Evolutionary conservation across 345 rosid genomes (phyloP), one percentile per base, ranked within the genome.

Genomic region (Eucalyptus caleyi): DNA sequence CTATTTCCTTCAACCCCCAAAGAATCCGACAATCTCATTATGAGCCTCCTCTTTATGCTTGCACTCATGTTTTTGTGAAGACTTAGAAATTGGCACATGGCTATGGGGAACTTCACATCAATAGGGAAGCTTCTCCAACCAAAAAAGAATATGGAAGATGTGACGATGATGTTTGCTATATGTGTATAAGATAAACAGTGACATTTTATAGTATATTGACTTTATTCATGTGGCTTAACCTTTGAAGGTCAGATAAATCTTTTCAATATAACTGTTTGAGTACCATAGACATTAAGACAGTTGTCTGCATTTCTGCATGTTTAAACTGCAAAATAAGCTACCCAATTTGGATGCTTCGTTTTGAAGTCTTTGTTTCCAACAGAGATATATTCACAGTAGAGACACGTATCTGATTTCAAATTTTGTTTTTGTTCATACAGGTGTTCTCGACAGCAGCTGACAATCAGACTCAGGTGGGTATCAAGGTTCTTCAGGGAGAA

Each of bases 391-490:
- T 77, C 27, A 21, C 47, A 11, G 83, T 0, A 77, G 15, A 37
- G 83, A 2, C 83, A 11, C 19, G 83, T 21, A 40, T 77, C 24
- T 77, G 83, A 40, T 40, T 77, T 77, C 16, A 6, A 37, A 77
- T 77, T 12, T 69, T 65, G 88, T 27, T 50, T 86, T 37, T 32
- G 88, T 60, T 53, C 27, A 53, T 34, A 50, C 86, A 92, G 93
- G 93, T 90, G 16, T 93, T 93, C 89, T 91, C 92, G 4, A 93
- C 94, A 5, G 93, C 93, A 23, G 89, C 93, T 9, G 94, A 93
- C 72, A 92, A 91, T 47, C 94, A 93, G 91, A 91, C 91, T 1
- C 91, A 89, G 49, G 94, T 91, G 5, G 93, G 92, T 18, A 90
- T 91, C 65, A 92, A 93, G 87, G 94, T 92, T 23, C 90, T 90